Percentiles rank a stretch among this genome's conserved stretches.
These are phyloP conservation scores for Filosporella fistucella DNA, from an alignment of 495 filamentous ascomycete species.

Conservation along the genomic window DNA sequence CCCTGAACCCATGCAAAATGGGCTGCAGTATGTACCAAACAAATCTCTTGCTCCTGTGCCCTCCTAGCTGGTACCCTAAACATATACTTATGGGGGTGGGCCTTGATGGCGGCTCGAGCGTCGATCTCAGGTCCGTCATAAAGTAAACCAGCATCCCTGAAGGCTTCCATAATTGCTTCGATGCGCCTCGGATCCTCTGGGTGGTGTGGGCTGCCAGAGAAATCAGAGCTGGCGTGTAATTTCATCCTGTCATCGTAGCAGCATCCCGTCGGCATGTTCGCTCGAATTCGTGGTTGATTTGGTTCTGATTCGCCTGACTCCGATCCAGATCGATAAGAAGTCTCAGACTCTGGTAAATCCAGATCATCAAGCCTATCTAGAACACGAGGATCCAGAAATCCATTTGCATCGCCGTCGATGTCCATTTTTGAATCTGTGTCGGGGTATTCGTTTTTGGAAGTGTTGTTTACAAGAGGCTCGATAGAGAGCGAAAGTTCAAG, in stretches of 20 bases:
- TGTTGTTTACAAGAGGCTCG: no score
- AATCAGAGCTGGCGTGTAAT: conserved; percentile 76
- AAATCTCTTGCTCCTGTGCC: conserved; percentile 73
- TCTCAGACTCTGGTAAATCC: conserved; percentile 1
- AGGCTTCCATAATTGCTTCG: conserved; percentile 78
- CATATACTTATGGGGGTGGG: conserved; percentile 55
- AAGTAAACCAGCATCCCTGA: conserved; percentile 74
- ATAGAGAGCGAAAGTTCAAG: no score
- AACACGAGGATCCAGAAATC: conserved; percentile 19
- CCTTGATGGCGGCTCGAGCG: conserved; percentile 37
- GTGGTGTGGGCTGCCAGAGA: conserved; percentile 65
- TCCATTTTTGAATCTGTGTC: no score
- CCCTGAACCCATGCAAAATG: conserved; percentile 75
- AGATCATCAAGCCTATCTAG: conserved; percentile 4
- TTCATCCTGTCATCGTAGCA: conserved; percentile 95
- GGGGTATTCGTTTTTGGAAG: no score
- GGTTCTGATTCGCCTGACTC: not conserved
- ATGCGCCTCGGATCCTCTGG: conserved; percentile 93
- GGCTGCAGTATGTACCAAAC: conserved; percentile 63
- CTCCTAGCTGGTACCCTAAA: conserved; percentile 69
- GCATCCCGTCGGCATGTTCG: conserved; percentile 60
- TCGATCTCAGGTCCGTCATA: conserved; percentile 43
- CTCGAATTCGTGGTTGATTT: not conserved
- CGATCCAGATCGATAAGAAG: conserved; percentile 2
- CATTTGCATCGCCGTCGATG: conserved; percentile 10